Percentiles rank a stretch among this genome's conserved stretches.
Evolutionary conservation across 441 rosid genomes (phyloP).

Genomic region (Biscutella laevigata): DNA sequence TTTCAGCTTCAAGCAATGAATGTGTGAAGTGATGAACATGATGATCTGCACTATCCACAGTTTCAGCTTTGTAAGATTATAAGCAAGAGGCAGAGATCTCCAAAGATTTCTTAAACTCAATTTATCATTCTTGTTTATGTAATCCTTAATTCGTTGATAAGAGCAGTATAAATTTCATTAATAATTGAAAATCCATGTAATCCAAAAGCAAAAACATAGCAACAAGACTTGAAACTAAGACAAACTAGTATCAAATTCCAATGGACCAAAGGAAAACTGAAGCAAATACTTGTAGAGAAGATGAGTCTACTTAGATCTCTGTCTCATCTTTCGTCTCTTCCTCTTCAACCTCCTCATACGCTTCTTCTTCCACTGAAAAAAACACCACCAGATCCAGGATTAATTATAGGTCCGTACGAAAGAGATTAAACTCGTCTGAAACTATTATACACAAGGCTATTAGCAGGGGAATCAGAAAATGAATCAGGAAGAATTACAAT

Average conservation of each 20-base stretch:
- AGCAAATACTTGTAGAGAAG: background rate
- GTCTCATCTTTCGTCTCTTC: slow-evolving; percentile 96
- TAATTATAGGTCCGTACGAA: too few species aligned
- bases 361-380: slow-evolving; percentile 87
- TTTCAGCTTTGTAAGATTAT: background rate
- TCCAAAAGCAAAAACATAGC: slow-evolving; percentile 6
- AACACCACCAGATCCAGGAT: slow-evolving; percentile 9
- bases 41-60: background rate
- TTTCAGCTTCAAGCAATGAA: too few species aligned
- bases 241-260: background rate
- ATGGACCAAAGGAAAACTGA: background rate
- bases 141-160: too few species aligned
- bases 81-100: background rate
- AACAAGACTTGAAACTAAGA: background rate
- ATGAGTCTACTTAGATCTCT: slow-evolving; percentile 64
- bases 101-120: too few species aligned
- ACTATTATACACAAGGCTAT: background rate
- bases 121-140: too few species aligned
- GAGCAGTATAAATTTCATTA: too few species aligned
- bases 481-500: background rate
- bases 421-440: background rate
- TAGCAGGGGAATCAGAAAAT: background rate
- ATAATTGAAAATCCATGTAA: background rate
- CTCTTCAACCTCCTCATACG: slow-evolving; percentile 93
- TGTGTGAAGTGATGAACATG: background rate